phyloP scores from a whole-genome alignment of 495 filamentous ascomycete species.

The Penicillium roqueforti region DNA sequence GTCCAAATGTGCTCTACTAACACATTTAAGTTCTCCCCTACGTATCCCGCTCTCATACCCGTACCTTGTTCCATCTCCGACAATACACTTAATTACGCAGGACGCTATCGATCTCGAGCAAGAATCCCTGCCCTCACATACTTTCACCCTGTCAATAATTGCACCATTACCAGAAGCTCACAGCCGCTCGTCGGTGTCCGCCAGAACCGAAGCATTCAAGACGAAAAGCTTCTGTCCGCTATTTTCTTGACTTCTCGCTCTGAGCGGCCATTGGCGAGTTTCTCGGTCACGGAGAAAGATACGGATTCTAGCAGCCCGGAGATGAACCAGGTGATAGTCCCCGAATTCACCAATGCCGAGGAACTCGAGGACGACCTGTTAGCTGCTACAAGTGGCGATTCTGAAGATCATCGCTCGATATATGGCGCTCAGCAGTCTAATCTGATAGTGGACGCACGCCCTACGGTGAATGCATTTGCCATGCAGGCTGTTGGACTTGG shows the following conservation, averaged over 20 bases:
- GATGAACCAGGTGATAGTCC: conserved; percentile 34
- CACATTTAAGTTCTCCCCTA: conserved; percentile 71
- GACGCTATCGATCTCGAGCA: conserved; percentile 77
- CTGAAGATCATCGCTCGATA: conserved; percentile 51
- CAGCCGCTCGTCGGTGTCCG: conserved; percentile 87
- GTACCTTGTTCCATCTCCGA: conserved; percentile 90
- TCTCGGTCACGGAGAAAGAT: conserved; percentile 45
- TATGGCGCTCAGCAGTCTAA: conserved; percentile 95
- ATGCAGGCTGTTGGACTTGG: conserved; percentile 95
- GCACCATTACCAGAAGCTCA: conserved; percentile 91
- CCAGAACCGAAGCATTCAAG: conserved; percentile 87
- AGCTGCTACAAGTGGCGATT: conserved; percentile 36
- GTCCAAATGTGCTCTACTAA: conserved; percentile 18
- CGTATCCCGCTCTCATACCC: conserved; percentile 83
- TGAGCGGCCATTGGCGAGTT: conserved; percentile 43
- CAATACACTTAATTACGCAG: conserved; percentile 92
- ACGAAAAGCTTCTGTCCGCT: conserved; percentile 87
- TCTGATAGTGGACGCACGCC: conserved; percentile 93
- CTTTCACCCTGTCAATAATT: conserved; percentile 93
- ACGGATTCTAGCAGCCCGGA: conserved; percentile 54
- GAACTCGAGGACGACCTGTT: conserved; percentile 71
- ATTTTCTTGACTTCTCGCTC: conserved; percentile 78
- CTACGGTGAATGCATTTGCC: conserved; percentile 89
- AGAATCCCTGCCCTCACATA: conserved; percentile 89
- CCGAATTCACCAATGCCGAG: conserved; percentile 54